These are phyloP conservation scores for Phytophthora cajani DNA, from an alignment of 352 stramenopile species.

Conservation along the genomic window DNA sequence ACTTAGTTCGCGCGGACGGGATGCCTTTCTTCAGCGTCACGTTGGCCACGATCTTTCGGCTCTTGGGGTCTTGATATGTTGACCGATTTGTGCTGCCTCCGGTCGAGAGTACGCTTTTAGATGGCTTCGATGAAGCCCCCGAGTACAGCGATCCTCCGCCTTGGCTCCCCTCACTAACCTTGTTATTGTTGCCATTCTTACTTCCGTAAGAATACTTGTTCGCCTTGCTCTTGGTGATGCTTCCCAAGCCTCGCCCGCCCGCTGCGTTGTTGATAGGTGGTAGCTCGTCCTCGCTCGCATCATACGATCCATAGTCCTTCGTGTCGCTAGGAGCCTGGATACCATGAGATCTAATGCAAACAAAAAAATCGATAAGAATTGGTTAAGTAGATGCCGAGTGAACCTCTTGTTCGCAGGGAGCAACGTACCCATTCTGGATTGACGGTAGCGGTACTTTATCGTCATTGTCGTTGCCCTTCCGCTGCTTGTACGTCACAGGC, in stretches of 20 bases:
- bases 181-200: constrained; percentile 38
- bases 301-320: constrained; percentile 33
- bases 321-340: constrained; percentile 27
- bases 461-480: constrained; percentile 62
- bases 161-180: constrained; percentile 28
- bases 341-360: constrained; percentile 26
- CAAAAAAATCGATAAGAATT: background rate
- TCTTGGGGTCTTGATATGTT: constrained; percentile 42
- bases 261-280: constrained; percentile 52
- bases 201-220: constrained; percentile 38
- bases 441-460: constrained; percentile 59
- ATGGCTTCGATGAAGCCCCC: constrained; percentile 31
- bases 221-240: constrained; percentile 29
- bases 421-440: constrained; percentile 53
- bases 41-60: constrained; percentile 34
- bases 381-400: background rate
- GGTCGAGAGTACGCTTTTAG: constrained; percentile 32
- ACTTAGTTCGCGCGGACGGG: constrained; percentile 32
- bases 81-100: constrained; percentile 46
- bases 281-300: constrained; percentile 54
- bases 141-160: constrained; percentile 28
- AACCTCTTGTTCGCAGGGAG: background rate
- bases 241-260: constrained; percentile 11
- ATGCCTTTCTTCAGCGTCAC: constrained; percentile 33
- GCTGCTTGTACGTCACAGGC: constrained; percentile 45